These are phyloP conservation scores for Glycine tomentella DNA, from an alignment of 306 rosid species.

Conservation along the genomic window DNA sequence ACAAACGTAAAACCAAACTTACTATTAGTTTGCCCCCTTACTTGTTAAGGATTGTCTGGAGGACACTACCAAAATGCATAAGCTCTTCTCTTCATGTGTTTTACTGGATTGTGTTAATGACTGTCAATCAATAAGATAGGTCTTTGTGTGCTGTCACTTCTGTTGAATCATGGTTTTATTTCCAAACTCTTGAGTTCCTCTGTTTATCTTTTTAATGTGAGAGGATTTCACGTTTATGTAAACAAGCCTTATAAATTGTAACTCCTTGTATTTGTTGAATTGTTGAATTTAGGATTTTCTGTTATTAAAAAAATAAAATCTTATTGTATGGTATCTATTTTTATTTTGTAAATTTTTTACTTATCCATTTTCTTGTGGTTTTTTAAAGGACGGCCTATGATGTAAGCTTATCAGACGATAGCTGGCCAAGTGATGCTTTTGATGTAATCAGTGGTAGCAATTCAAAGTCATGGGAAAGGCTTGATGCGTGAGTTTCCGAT, in stretches of 20 bases:
- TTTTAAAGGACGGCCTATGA: too few species aligned
- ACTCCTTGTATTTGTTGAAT: constrained; percentile 13
- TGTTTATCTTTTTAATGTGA: too few species aligned
- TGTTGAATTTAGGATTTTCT: background rate
- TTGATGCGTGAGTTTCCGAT: too few species aligned
- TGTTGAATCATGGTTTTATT: constrained; percentile 13
- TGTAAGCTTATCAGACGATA: too few species aligned
- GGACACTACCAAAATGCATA: background rate
- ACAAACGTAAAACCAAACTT: background rate
- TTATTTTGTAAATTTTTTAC: too few species aligned
- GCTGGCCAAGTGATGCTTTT: too few species aligned
- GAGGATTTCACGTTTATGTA: background rate
- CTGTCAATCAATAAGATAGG: background rate
- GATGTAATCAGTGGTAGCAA: too few species aligned
- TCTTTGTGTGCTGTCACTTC: background rate
- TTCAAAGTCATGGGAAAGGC: too few species aligned
- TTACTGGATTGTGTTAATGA: too few species aligned
- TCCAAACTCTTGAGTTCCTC: background rate
- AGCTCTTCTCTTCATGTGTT: background rate
- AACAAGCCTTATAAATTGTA: constrained; percentile 10
- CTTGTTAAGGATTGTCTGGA: background rate
- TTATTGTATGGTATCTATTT: too few species aligned
- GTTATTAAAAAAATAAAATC: too few species aligned
- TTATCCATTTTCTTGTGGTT: too few species aligned
- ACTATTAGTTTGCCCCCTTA: background rate